phyloP scores from a whole-genome alignment of 768 basidiomycete species.

The Cystofilobasidium ferigula region DNA sequence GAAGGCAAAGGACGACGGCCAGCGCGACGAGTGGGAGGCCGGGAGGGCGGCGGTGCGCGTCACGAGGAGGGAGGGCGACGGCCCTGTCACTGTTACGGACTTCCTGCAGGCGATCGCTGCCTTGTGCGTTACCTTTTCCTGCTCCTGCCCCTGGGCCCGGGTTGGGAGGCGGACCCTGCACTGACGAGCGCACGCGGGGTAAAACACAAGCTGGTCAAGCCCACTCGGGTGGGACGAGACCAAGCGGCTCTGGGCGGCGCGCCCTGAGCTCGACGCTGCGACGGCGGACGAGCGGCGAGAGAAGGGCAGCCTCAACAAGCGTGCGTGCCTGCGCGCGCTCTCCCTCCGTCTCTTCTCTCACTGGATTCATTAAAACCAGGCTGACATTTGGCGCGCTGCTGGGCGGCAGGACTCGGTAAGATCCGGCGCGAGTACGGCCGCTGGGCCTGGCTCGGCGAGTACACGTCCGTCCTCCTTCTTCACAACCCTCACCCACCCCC shows the following conservation, averaged over 20 bases:
- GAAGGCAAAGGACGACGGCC: neutral
- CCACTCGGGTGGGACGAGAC: neutral
- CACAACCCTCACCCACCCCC: neutral
- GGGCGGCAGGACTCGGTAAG: neutral
- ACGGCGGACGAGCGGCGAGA: neutral
- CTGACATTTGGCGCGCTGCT: neutral
- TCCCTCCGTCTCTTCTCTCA: neutral
- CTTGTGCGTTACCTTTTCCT: too few relatives aligned
- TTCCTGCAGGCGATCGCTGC: neutral
- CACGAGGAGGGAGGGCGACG: neutral
- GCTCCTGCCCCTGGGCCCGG: too few relatives aligned
- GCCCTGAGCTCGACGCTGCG: neutral
- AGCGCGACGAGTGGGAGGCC: neutral
- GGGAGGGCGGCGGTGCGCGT: neutral
- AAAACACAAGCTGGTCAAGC: neutral
- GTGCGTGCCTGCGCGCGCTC: neutral
- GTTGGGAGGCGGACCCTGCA: too few relatives aligned
- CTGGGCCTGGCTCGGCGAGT: neutral
- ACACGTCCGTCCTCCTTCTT: neutral
- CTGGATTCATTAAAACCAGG: neutral
- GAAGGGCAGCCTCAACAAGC: constrained; percentile 4
- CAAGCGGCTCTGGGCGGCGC: neutral
- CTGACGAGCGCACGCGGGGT: too few relatives aligned
- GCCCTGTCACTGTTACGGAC: neutral
- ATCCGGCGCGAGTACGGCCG: constrained; percentile 1